Conservation (phyloP, 2,329 filamentous ascomycete genomes). For the Claviceps africana region DNA sequence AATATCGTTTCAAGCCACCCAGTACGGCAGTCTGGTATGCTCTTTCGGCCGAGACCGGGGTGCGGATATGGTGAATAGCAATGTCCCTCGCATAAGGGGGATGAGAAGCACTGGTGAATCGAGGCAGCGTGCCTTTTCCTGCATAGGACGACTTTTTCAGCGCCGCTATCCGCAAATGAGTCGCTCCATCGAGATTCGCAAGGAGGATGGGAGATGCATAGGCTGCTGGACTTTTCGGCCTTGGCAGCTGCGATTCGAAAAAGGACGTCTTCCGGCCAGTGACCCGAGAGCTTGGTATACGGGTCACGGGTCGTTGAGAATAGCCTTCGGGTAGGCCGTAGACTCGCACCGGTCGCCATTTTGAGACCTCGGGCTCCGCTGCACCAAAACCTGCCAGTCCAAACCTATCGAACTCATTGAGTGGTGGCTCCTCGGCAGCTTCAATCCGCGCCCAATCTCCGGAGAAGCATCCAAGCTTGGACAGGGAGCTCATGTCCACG, state of each 20-base stretch:
- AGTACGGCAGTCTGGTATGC: constrained; percentile 76
- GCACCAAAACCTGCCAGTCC: constrained; percentile 49
- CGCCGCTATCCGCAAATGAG: constrained; percentile 66
- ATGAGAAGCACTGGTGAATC: constrained; percentile 39
- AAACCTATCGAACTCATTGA: constrained; percentile 51
- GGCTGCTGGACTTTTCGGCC: constrained; percentile 41
- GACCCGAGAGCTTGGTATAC: constrained; percentile 42
- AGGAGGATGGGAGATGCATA: constrained; percentile 80
- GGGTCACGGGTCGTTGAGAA: constrained; percentile 44
- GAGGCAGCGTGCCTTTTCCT: constrained; percentile 38
- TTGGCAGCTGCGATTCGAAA: constrained; percentile 54
- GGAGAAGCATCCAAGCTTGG: constrained; percentile 89
- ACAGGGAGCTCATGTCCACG: constrained; percentile 73
- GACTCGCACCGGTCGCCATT: constrained; percentile 75
- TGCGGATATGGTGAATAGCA: constrained; percentile 76
- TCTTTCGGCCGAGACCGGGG: constrained; percentile 75
- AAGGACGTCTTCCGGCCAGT: constrained; percentile 43
- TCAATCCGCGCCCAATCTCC: constrained; percentile 92
- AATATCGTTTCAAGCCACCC: constrained; percentile 75
- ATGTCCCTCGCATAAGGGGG: constrained; percentile 59
- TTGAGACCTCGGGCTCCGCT: constrained; percentile 40
- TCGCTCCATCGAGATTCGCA: constrained; percentile 67
- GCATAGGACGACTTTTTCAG: constrained; percentile 40
- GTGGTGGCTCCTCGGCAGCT: constrained; percentile 56
- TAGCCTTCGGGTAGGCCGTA: constrained; percentile 76